Conservation (phyloP, 1,284 basidiomycete genomes). For the Apiotrichum mycotoxinovorans region DNA sequence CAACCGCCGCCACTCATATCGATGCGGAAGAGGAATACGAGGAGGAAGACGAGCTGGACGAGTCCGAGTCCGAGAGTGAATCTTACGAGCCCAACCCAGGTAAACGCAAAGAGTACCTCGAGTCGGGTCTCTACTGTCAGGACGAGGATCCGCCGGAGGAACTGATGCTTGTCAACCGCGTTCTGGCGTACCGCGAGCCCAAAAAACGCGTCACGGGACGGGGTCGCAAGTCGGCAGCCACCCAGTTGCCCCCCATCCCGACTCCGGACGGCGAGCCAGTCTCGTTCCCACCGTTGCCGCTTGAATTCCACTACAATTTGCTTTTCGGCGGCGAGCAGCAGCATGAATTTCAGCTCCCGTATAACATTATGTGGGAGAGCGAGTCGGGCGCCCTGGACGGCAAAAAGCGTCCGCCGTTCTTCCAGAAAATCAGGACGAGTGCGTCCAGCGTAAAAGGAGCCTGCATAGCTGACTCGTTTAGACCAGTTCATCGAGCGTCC, state of each 20-base stretch:
- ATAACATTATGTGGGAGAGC: constrained; percentile 44
- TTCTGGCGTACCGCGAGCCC: constrained; percentile 14
- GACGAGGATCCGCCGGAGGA: constrained; percentile 29
- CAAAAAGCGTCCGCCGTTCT: constrained; percentile 44
- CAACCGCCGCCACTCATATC: background rate
- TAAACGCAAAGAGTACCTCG: constrained; percentile 37
- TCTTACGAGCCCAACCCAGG: constrained; percentile 9
- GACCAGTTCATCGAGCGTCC: constrained; percentile 9
- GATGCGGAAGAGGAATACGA: background rate
- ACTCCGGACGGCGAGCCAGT: constrained; percentile 3
- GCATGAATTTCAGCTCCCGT: constrained; percentile 46
- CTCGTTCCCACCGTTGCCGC: constrained; percentile 40
- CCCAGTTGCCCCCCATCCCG: constrained; percentile 1
- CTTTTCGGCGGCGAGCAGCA: constrained; percentile 40
- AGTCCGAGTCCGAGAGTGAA: background rate
- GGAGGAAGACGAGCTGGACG: background rate
- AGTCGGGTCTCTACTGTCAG: constrained; percentile 42
- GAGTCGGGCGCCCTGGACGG: constrained; percentile 45
- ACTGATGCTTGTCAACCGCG: constrained; percentile 30
- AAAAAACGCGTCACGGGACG: constrained; percentile 11
- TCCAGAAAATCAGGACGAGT: constrained; percentile 35
- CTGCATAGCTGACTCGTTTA: constrained; percentile 1
- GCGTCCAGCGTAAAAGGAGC: constrained; percentile 13
- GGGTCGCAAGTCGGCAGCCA: constrained; percentile 1
- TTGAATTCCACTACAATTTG: constrained; percentile 31